Evolutionary conservation across 805 yeast genomes (phyloP), one percentile per base, ranked within the genome.

Genomic region (Jamesozyma hellenica): DNA sequence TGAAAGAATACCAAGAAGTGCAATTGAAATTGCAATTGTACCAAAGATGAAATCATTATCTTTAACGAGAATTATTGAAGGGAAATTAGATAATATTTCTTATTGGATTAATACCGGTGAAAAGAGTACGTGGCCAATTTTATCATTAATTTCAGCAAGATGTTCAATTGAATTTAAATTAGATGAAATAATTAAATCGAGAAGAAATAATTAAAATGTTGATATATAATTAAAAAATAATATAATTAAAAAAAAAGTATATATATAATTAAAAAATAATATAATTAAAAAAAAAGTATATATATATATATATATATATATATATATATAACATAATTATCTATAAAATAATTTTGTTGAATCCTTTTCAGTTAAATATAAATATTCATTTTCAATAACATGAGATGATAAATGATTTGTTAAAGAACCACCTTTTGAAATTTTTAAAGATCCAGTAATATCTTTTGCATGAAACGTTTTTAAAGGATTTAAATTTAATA

Each of bases 71-170:
- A 79, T 87, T 0, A 74, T 86, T 52, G 95, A 86, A 54, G 80
- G 83, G 3, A 79, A 79, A 50, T 71, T 80, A 53, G 81, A 76
- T 42, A 87, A 85, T 56, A 80, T 87, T 17, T 82, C 86, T 4
- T 85, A 86, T 55, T 90, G 96, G 94, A 77, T 87, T 12, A 65
- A 73, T 38, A 85, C 88, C 26, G 98, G 98, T 4, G 96, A 90
- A 58, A 68, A 82, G 46, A 82, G 95, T 33, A 86, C 87, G 1
- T 92, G 97, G 97, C 94, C 95, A 1, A 73, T 85, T 38, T 68
- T 85, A 44, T 85, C 95, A 0, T 65, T 87, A 28, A 67, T 92
- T 25, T 79, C 87, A 77, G 82, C 95, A 1, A 67, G 98, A 35
- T 84, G 96, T 52, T 77, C 88, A 1, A 82, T 90, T 39, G 98